Conservation (phyloP, 2,329 filamentous ascomycete species). For the Xylariaceae sp. region DNA sequence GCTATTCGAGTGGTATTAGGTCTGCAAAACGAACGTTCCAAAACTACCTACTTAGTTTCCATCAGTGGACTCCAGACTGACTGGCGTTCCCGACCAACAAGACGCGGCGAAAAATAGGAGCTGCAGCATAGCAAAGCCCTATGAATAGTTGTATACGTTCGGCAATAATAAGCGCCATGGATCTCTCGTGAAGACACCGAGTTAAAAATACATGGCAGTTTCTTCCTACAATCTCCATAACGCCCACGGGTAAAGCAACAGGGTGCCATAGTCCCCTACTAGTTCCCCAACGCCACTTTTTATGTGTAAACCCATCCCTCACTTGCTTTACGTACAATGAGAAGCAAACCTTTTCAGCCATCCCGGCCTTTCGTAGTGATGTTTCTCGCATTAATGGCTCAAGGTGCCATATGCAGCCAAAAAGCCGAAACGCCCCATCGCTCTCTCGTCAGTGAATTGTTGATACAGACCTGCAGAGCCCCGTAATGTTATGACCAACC, state of each 20-base stretch:
- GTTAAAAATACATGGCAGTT: constrained; percentile 10
- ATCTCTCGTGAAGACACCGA: constrained; percentile 16
- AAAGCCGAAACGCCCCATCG: constrained; percentile 30
- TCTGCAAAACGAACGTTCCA: no score
- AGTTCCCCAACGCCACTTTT: constrained; percentile 40
- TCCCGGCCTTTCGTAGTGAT: constrained; percentile 18
- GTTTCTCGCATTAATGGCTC: constrained; percentile 20
- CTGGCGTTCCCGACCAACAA: no score
- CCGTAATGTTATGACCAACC: constrained; percentile 17
- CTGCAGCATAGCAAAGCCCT: no score
- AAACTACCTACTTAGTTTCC: no score
- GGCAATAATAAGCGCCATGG: constrained; percentile 14
- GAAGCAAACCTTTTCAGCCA: constrained; percentile 20
- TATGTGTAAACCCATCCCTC: constrained; percentile 38
- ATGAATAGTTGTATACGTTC: constrained; percentile 13
- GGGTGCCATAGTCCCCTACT: constrained; percentile 22
- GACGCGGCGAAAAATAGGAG: no score
- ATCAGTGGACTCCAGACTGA: no score
- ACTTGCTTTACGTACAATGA: constrained; percentile 27
- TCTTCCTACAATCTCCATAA: constrained; percentile 22
- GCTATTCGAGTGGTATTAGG: no score
- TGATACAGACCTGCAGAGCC: constrained; percentile 34
- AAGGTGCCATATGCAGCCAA: constrained; percentile 26
- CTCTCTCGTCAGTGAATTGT: constrained; percentile 34
- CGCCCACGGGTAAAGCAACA: constrained; percentile 23